Evolutionary conservation across 345 rosid genomes (phyloP).

Genomic region (Triadica sebifera): DNA sequence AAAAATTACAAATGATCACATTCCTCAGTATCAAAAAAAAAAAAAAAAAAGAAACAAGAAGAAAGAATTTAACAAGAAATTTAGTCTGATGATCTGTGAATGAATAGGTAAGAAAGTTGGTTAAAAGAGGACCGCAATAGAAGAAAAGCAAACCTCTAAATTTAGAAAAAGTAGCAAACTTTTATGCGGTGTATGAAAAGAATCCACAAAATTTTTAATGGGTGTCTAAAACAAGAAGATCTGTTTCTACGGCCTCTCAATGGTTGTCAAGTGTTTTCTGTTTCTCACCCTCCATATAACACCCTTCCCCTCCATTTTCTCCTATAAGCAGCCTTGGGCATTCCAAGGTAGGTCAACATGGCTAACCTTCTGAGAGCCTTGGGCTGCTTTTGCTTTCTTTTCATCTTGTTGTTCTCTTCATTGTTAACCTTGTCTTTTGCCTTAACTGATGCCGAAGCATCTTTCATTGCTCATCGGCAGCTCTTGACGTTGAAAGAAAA

Average conservation of each 20-base stretch:
- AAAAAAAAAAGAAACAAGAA: too few relatives aligned
- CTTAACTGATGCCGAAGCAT: slow-evolving; percentile 18
- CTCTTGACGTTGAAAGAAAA: slow-evolving; percentile 47
- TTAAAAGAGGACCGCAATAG: too few relatives aligned
- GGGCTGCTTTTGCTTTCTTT: slow-evolving; percentile 50
- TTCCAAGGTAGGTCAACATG: slow-evolving; percentile 52
- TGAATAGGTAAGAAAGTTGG: too few relatives aligned
- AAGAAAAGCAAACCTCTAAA: background rate
- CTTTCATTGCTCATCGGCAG: slow-evolving; percentile 61
- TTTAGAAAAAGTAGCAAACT: background rate
- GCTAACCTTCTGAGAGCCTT: slow-evolving; percentile 42
- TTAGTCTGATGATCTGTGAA: too few relatives aligned
- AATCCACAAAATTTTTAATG: background rate
- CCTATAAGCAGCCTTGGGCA: slow-evolving; percentile 72
- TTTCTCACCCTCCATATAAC: slow-evolving; percentile 22
- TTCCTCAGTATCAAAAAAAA: too few relatives aligned
- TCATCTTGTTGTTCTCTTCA: slow-evolving; percentile 10
- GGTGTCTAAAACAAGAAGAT: background rate
- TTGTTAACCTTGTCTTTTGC: slow-evolving; percentile 37
- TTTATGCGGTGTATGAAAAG: background rate
- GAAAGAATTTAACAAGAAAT: too few relatives aligned
- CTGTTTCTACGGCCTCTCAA: background rate
- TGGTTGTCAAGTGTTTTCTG: background rate
- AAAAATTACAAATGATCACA: too few relatives aligned
- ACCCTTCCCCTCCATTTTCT: slow-evolving; percentile 9